Percentiles rank a stretch among this genome's conserved stretches.
Evolutionary conservation across 2,329 filamentous ascomycete species (phyloP).

Genomic region (Tolypocladium inflatum): DNA sequence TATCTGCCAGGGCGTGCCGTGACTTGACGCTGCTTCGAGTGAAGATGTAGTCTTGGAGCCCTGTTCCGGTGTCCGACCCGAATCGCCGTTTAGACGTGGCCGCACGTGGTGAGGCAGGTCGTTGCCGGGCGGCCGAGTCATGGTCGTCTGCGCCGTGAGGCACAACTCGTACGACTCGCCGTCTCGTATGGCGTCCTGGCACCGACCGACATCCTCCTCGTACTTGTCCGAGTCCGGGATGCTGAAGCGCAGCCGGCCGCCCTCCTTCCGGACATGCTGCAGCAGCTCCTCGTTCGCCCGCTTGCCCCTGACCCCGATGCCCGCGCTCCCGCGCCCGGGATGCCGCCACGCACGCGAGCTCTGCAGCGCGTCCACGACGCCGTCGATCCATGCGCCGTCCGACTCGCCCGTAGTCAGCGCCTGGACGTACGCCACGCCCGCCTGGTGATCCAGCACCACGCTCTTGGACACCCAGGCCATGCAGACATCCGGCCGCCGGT

Average conservation of each 20-base stretch:
- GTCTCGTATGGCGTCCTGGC: slow-evolving; percentile 61
- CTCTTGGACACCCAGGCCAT: slow-evolving; percentile 70
- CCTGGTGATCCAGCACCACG: slow-evolving; percentile 65
- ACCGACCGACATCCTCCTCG: slow-evolving; percentile 55
- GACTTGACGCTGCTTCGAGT: neutral
- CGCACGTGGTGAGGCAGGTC: slow-evolving; percentile 23
- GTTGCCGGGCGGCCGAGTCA: slow-evolving; percentile 38
- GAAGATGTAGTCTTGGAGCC: neutral
- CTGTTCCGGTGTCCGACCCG: neutral
- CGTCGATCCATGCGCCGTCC: slow-evolving; percentile 21
- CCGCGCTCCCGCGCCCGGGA: slow-evolving; percentile 3
- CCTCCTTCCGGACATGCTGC: slow-evolving; percentile 3
- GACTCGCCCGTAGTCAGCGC: slow-evolving; percentile 15
- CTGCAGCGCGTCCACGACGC: slow-evolving; percentile 17
- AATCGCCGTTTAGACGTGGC: neutral
- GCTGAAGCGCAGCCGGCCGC: slow-evolving; percentile 18
- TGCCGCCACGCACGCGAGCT: slow-evolving; percentile 22
- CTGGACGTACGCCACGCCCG: slow-evolving; percentile 56
- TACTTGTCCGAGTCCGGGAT: slow-evolving; percentile 43
- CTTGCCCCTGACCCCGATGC: slow-evolving; percentile 3
- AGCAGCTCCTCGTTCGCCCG: slow-evolving; percentile 10
- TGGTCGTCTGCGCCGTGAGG: slow-evolving; percentile 64
- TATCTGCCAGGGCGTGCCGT: slow-evolving; percentile 51
- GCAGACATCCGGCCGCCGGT: slow-evolving; percentile 57
- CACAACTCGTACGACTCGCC: slow-evolving; percentile 84